phyloP scores from a whole-genome alignment of 441 rosid genomes.

The Gossypium schwendimanii region DNA sequence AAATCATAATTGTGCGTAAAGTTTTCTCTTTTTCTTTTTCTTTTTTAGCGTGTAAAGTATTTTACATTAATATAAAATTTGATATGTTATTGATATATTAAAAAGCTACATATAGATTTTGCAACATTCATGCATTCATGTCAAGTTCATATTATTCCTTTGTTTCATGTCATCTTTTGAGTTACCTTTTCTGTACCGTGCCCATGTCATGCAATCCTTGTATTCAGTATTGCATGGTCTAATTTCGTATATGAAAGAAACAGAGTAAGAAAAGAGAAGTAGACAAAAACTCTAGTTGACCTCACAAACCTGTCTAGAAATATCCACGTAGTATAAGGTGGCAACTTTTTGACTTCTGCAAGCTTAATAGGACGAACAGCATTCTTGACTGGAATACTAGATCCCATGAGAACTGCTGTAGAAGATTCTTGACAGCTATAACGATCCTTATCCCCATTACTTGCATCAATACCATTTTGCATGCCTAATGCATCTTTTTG shows the following conservation, averaged over 20 bases:
- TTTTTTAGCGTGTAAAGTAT: too few species aligned
- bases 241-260: neutral
- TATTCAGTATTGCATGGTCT: too few species aligned
- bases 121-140: too few species aligned
- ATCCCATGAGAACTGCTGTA: constrained; percentile 64
- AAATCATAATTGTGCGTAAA: too few species aligned
- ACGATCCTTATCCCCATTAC: constrained; percentile 48
- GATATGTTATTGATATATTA: too few species aligned
- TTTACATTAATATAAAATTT: too few species aligned
- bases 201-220: too few species aligned
- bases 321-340: constrained; percentile 96
- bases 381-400: constrained; percentile 69
- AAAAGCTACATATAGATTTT: too few species aligned
- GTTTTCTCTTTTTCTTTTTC: too few species aligned
- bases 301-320: constrained; percentile 78
- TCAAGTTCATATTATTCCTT: too few species aligned
- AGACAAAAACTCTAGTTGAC: neutral
- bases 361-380: constrained; percentile 74
- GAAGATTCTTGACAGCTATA: constrained; percentile 51
- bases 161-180: too few species aligned
- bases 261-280: neutral
- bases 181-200: too few species aligned
- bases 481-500: constrained; percentile 63
- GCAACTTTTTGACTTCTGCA: constrained; percentile 64
- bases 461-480: constrained; percentile 51